Base-by-base conservation (phyloP, 768 basidiomycete genomes). In the Lepiota brunneoincarnata region DNA sequence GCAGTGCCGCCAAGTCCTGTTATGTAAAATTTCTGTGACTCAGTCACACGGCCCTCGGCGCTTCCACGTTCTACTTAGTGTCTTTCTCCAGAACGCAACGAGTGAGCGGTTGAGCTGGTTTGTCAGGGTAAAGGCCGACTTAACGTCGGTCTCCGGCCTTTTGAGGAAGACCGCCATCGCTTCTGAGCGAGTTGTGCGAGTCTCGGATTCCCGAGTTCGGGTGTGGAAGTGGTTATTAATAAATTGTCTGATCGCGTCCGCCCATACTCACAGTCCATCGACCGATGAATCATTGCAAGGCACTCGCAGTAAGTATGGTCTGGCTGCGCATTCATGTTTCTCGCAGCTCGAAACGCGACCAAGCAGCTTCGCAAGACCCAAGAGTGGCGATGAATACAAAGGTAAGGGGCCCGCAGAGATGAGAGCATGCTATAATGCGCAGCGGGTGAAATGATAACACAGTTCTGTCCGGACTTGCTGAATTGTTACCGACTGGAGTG, bases 51-150 rank as follows among this genome's bases (percentile, higher is more conserved):
- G 31, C 31, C 7, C 31, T 10, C 31, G 31, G 31, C 31, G 31
- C 31, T 31, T 31, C 7, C 11, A 2, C 11, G 31, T 31, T 31
- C 31, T n/a, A n/a, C n/a, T n/a, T 31, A 31, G 31, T 9, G 31
- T 10, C 31, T 9, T 31, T 6, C 31, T n/a, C 4, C 31, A 31
- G 31, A 31, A 31, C 26, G 31, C 3, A 31, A 10, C 31, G 31
- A 45, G 17, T 23, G 23, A 15, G 36, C n/a, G 14, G 17, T 17
- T 38, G 52, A 54, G 46, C 52, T 39, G 52, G 52, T 46, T 54
- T 46, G 52, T 40, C 21, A 10, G 14, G 14, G 6, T 26, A 17
- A 17, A 18, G 46, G 34, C 44, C 52, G 52, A 37, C 20, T 39
- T 39, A 46, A 38, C 24, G 35, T 39, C 18, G 36, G 24, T 40